Evolutionary conservation across 164 flowering plant species (phyloP).

Genomic region (Protea cynaroides): DNA sequence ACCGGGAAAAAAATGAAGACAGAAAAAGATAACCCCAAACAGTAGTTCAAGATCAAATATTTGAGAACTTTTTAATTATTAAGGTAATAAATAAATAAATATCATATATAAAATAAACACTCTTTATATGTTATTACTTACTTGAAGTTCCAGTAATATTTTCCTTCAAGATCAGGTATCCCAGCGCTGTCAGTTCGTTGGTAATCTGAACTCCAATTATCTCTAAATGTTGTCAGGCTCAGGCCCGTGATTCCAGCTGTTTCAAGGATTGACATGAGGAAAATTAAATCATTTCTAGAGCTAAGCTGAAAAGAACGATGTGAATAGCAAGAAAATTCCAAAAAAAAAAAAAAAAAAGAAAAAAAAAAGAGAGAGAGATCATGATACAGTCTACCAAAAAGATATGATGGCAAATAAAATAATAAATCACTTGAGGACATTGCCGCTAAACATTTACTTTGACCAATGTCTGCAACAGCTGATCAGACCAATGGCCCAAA

Average conservation of each 20-base stretch:
- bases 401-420: background rate
- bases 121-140: slow-evolving; percentile 25
- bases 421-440: too few species aligned
- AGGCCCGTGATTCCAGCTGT: slow-evolving; percentile 91
- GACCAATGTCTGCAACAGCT: too few species aligned
- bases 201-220: slow-evolving; percentile 86
- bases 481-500: too few species aligned
- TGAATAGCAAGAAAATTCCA: background rate
- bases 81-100: too few species aligned
- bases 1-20: too few species aligned
- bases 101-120: too few species aligned
- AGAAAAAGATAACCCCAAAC: too few species aligned
- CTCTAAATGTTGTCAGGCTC: slow-evolving; percentile 62
- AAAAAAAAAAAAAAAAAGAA: background rate
- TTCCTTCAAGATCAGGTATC: slow-evolving; percentile 80
- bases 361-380: background rate
- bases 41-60: too few species aligned
- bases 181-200: slow-evolving; percentile 82
- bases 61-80: too few species aligned
- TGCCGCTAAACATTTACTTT: too few species aligned
- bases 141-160: slow-evolving; percentile 78
- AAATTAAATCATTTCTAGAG: background rate
- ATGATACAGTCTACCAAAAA: background rate
- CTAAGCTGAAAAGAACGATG: background rate
- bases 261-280: slow-evolving; percentile 19